These are phyloP conservation scores for Zychaea mexicana DNA, from an alignment of 371 early-diverging fungal species.

Conservation along the genomic window DNA sequence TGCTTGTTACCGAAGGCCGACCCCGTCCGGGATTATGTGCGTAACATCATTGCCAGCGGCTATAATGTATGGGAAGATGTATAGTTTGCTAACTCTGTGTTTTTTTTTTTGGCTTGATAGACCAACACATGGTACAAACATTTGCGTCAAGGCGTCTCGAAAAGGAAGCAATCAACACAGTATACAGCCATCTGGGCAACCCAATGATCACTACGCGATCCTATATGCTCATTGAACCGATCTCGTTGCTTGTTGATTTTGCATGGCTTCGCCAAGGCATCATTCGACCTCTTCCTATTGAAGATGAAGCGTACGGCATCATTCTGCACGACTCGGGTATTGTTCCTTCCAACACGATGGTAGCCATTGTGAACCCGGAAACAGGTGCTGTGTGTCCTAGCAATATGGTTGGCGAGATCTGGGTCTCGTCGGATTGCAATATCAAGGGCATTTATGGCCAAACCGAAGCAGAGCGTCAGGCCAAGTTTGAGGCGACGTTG, in stretches of 20 bases:
- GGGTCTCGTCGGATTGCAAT: slow-evolving; percentile 78
- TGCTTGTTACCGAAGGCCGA: slow-evolving; percentile 73
- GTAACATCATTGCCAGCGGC: slow-evolving; percentile 1
- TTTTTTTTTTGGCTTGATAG: too few relatives aligned
- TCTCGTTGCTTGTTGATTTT: slow-evolving; percentile 65
- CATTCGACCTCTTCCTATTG: slow-evolving; percentile 56
- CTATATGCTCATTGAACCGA: slow-evolving; percentile 74
- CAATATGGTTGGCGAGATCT: slow-evolving; percentile 84
- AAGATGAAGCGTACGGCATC: slow-evolving; percentile 59
- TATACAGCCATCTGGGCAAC: slow-evolving; percentile 77
- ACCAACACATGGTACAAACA: slow-evolving; percentile 43
- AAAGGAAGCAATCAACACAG: slow-evolving; percentile 65
- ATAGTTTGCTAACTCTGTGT: too few relatives aligned
- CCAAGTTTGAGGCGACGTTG: slow-evolving; percentile 51
- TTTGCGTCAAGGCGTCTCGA: slow-evolving; percentile 65
- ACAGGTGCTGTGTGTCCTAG: slow-evolving; percentile 67
- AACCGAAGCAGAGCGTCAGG: slow-evolving; percentile 24
- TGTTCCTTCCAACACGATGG: slow-evolving; percentile 76
- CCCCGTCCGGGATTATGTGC: slow-evolving; percentile 63
- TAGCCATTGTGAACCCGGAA: slow-evolving; percentile 84
- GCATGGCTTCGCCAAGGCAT: slow-evolving; percentile 69
- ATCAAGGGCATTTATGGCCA: slow-evolving; percentile 45
- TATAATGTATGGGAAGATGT: slow-evolving; percentile 2
- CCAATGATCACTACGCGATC: slow-evolving; percentile 81
- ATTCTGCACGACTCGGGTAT: slow-evolving; percentile 81